These are phyloP conservation scores for Maudiozyma serrabonitensis DNA, from an alignment of 805 yeast genomes.

Conservation along the genomic window DNA sequence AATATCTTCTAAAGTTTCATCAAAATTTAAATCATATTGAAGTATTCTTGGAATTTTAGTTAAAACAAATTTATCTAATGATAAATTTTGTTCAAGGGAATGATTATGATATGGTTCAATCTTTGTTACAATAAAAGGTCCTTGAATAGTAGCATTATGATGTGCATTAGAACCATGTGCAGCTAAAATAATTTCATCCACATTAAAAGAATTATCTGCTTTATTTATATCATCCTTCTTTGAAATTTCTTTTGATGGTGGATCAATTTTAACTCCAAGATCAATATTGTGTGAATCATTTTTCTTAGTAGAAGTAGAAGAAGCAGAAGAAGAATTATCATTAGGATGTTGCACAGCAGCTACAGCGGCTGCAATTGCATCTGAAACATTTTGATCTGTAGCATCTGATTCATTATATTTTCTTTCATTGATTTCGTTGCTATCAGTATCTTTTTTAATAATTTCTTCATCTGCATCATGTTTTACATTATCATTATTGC, in stretches of 20 bases:
- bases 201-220: not conserved
- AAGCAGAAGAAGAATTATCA: not conserved
- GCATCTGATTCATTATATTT: constrained; percentile 11
- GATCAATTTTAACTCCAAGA: not conserved
- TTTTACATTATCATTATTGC: not conserved
- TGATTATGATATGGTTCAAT: constrained; percentile 30
- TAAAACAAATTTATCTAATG: constrained; percentile 24
- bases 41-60: constrained; percentile 27
- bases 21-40: constrained; percentile 28
- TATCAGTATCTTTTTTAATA: constrained; percentile 2
- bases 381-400: constrained; percentile 24
- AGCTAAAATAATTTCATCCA: not conserved
- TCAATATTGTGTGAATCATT: not conserved
- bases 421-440: constrained; percentile 3
- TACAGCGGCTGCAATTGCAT: constrained; percentile 30
- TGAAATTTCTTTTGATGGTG: not conserved
- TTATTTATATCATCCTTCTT: too few species aligned
- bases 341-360: constrained; percentile 24
- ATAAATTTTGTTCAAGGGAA: constrained; percentile 25
- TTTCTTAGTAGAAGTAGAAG: not conserved
- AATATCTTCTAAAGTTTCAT: constrained; percentile 23
- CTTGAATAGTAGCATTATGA: constrained; percentile 6
- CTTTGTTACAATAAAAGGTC: constrained; percentile 29
- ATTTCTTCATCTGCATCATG: not conserved
- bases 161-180: not conserved